These are phyloP conservation scores for Trametes cingulata DNA, from an alignment of 768 basidiomycete species.

Conservation along the genomic window DNA sequence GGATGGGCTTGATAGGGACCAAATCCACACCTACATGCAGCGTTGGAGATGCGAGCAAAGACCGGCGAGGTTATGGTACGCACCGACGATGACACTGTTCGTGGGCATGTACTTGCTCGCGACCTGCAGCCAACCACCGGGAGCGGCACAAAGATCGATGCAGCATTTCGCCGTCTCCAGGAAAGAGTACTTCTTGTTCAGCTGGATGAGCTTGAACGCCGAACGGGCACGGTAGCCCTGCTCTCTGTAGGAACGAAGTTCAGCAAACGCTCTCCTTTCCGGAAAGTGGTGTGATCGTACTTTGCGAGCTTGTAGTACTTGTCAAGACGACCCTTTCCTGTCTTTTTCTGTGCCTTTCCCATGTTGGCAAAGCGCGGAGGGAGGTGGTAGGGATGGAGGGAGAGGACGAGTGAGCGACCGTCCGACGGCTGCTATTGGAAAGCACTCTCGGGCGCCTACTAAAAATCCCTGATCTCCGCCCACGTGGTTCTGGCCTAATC, in stretches of 20 bases:
- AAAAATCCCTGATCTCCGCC: conserved; percentile 19
- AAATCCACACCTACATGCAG: conserved; percentile 79
- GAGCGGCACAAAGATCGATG: conserved; percentile 97
- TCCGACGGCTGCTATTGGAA: background rate
- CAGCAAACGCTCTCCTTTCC: conserved; percentile 4
- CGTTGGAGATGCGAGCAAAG: conserved; percentile 18
- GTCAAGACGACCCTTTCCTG: conserved; percentile 92
- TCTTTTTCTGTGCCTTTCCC: conserved; percentile 80
- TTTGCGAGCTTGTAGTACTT: conserved; percentile 98
- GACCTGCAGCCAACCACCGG: conserved; percentile 98
- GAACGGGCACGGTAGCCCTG: conserved; percentile 99
- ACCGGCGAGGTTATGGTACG: conserved; percentile 30
- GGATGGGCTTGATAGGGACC: conserved; percentile 94
- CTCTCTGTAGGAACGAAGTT: conserved; percentile 58
- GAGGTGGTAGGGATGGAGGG: background rate
- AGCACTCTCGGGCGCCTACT: conserved; percentile 1
- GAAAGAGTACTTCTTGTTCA: conserved; percentile 97
- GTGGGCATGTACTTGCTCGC: conserved; percentile 96
- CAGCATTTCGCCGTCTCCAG: conserved; percentile 88
- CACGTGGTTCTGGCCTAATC: conserved; percentile 4
- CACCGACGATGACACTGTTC: conserved; percentile 89
- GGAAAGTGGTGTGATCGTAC: conserved; percentile 38
- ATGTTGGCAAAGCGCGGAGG: conserved; percentile 19
- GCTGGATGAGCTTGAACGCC: conserved; percentile 97
- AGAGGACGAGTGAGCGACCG: background rate